phyloP scores from a whole-genome alignment of 257 asterid genomes.

The Plectranthus barbatus region DNA sequence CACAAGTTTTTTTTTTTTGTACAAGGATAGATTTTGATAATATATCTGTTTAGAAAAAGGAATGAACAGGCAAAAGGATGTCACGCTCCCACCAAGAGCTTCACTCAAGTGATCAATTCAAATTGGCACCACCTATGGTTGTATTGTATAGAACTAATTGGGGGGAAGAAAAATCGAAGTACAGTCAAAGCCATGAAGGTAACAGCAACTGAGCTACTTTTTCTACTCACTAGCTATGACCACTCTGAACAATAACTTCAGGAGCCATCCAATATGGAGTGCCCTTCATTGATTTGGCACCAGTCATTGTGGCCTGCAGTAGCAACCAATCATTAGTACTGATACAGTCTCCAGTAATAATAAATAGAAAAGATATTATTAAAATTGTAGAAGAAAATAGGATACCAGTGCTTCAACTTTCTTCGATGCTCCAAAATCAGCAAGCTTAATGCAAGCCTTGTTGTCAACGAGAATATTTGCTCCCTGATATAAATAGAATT shows the following conservation, averaged over 20 bases:
- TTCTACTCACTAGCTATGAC: conserved; percentile 92
- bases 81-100: background rate
- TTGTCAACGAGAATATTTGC: conserved; percentile 98
- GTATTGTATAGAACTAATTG: background rate
- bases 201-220: background rate
- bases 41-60: background rate
- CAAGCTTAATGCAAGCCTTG: conserved; percentile 96
- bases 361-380: background rate
- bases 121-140: background rate
- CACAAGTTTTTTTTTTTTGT: background rate
- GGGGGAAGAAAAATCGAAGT: background rate
- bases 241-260: conserved; percentile 98
- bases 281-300: conserved; percentile 99
- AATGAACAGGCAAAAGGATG: background rate
- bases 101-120: background rate
- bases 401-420: conserved; percentile 97
- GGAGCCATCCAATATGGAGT: conserved; percentile 99
- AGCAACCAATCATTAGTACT: conserved; percentile 14
- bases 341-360: conserved; percentile 10
- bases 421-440: conserved; percentile 99
- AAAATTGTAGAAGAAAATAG: background rate
- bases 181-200: background rate
- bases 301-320: conserved; percentile 90
- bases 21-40: background rate
- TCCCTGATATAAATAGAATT: conserved; percentile 42